These are phyloP conservation scores for Helicostylum pulchrum DNA, from an alignment of 192 early-diverging fungal genomes.

Conservation along the genomic window DNA sequence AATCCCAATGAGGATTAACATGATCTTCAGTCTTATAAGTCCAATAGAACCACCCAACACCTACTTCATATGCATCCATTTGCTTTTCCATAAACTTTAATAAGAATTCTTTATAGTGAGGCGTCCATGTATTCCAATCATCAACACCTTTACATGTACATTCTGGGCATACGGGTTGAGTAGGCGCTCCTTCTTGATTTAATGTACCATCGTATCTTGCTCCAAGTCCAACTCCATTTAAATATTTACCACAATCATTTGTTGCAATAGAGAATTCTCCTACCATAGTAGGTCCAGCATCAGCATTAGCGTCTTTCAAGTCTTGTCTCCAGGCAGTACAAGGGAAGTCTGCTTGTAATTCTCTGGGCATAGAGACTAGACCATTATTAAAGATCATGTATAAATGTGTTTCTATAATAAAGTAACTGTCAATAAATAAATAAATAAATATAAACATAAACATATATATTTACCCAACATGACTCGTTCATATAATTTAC, in stretches of 20 bases:
- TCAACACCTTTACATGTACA: conserved; percentile 53
- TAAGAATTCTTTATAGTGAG: conserved; percentile 46
- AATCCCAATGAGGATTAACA: conserved; percentile 68
- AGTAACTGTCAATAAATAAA: not conserved
- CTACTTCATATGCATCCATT: conserved; percentile 58
- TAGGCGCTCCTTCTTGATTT: conserved; percentile 14
- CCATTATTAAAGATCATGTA: conserved; percentile 47
- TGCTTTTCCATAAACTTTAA: conserved; percentile 53
- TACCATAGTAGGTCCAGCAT: conserved; percentile 59
- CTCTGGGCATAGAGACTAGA: conserved; percentile 27
- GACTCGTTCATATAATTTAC: conserved; percentile 32
- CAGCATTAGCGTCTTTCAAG: conserved; percentile 35
- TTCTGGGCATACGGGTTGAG: conserved; percentile 38
- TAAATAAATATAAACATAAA: not conserved
- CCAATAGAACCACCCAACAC: conserved; percentile 70
- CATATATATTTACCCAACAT: conserved; percentile 39
- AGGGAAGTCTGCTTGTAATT: conserved; percentile 29
- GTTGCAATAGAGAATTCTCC: conserved; percentile 71
- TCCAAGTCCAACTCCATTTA: conserved; percentile 62
- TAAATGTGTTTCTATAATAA: conserved; percentile 41
- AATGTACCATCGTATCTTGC: conserved; percentile 65
- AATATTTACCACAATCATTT: conserved; percentile 70
- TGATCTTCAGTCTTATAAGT: conserved; percentile 65
- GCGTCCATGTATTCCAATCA: conserved; percentile 45
- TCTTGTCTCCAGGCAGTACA: conserved; percentile 20